Evolutionary conservation across 2,329 filamentous ascomycete species (phyloP), one percentile per base, ranked within the genome.

Genomic region (Dactylellina haptotyla): DNA sequence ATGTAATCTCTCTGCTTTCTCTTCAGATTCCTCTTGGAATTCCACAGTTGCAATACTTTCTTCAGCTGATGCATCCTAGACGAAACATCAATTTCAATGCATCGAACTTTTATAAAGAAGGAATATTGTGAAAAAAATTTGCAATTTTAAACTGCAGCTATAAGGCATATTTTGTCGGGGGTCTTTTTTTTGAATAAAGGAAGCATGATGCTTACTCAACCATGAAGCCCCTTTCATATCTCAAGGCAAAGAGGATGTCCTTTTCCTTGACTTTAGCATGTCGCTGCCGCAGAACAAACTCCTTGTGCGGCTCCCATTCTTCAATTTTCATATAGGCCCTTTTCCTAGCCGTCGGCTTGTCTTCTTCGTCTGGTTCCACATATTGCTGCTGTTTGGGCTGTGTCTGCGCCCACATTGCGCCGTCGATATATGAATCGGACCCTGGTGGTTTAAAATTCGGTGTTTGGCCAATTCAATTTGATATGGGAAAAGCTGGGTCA

Each of bases 241-340:
- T 65, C 34, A 72, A 45, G 12, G 61, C 67, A 41, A 26, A n/a
- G 25, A 72, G 48, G n/a, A 72, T 72, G 20, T 72, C 67, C 26
- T 64, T 65, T 26, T 72, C 67, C 37, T 58, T 72, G 53, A 65
- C 59, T 32, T 65, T 72, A 12, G 59, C 67, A 54, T 54, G 67
- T 37, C 67, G 59, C 37, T 63, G 51, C 14, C 59, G 67, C 41
- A 72, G 46, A 20, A 72, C 67, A 54, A 65, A 59, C 26, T 72
- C 67, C 39, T 65, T 72, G 59, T 72, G 59, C 26, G 67, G 67
- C 39, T 72, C 67, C 67, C 67, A 72, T 61, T 72, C 67, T 56
- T 72, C 67, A 28, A 72, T 72, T 26, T 72, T 72, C 14, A 72
- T 59, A 23, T 72, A 72, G 1, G 67, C 59, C 37, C 67, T 37